phyloP scores from a whole-genome alignment of 345 rosid genomes.

The Draba incana region DNA sequence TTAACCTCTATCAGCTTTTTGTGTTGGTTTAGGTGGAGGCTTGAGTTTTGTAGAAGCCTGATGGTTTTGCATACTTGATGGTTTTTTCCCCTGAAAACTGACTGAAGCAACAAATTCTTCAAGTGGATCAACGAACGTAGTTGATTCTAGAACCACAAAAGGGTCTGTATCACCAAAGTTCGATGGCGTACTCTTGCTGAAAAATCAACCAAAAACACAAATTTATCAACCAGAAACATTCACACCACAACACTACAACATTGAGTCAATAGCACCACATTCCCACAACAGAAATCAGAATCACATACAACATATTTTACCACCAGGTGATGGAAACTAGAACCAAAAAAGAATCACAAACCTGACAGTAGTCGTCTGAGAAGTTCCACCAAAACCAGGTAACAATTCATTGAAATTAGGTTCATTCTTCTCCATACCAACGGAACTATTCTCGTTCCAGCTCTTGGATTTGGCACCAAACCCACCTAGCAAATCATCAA shows the following conservation, averaged over 20 bases:
- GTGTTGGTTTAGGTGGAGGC: slow-evolving; percentile 75
- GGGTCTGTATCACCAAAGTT: slow-evolving; percentile 58
- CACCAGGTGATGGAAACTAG: neutral
- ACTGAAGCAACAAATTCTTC: slow-evolving; percentile 56
- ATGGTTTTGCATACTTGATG: slow-evolving; percentile 32
- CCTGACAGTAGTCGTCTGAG: slow-evolving; percentile 51
- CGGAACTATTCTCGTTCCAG: slow-evolving; percentile 11
- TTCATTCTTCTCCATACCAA: slow-evolving; percentile 33
- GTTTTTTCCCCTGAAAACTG: slow-evolving; percentile 45
- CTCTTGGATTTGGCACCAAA: slow-evolving; percentile 39
- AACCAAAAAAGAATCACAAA: slow-evolving; percentile 31
- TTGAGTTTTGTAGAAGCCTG: slow-evolving; percentile 48
- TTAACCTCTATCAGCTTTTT: slow-evolving; percentile 61
- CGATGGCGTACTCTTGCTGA: slow-evolving; percentile 43
- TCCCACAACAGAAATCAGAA: neutral
- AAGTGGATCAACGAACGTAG: slow-evolving; percentile 55
- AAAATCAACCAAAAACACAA: slow-evolving; percentile 10
- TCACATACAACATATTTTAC: neutral
- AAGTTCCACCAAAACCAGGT: slow-evolving; percentile 71
- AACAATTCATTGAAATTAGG: slow-evolving; percentile 66
- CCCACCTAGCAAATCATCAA: slow-evolving; percentile 62
- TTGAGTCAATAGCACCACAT: neutral
- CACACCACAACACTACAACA: slow-evolving; percentile 9
- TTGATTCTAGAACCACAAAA: slow-evolving; percentile 65
- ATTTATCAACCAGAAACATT: slow-evolving; percentile 2